These are phyloP conservation scores for Rosa persica DNA, from an alignment of 306 rosid genomes.

Conservation along the genomic window DNA sequence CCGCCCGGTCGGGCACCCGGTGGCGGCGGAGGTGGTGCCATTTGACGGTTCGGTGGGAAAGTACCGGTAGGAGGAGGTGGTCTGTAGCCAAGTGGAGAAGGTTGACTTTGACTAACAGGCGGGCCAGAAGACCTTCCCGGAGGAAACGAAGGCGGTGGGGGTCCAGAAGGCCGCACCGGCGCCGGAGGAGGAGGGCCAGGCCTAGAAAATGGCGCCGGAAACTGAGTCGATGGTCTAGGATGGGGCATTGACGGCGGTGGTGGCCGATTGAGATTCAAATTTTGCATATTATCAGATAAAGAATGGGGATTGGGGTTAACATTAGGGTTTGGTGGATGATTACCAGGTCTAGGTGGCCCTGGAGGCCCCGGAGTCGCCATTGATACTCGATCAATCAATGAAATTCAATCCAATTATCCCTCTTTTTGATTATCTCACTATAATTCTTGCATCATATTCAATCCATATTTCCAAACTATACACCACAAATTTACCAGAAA, in stretches of 20 bases:
- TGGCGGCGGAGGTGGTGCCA: slow-evolving; percentile 22
- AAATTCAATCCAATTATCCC: slow-evolving; percentile 1
- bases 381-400: slow-evolving; percentile 24
- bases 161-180: slow-evolving; percentile 51
- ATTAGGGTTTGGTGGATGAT: slow-evolving; percentile 49
- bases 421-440: too few relatives aligned
- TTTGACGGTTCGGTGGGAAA: slow-evolving; percentile 44
- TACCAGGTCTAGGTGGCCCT: slow-evolving; percentile 78
- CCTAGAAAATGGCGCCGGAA: slow-evolving; percentile 55
- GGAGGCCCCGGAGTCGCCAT: slow-evolving; percentile 91
- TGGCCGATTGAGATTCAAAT: slow-evolving; percentile 66
- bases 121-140: slow-evolving; percentile 45
- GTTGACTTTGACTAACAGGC: slow-evolving; percentile 41
- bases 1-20: slow-evolving; percentile 22
- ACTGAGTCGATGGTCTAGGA: slow-evolving; percentile 56
- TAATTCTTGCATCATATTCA: too few relatives aligned
- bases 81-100: slow-evolving; percentile 41
- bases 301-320: slow-evolving; percentile 47
- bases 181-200: slow-evolving; percentile 73
- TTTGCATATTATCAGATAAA: slow-evolving; percentile 55
- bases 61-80: slow-evolving; percentile 54
- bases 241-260: slow-evolving; percentile 53
- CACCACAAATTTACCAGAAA: too few relatives aligned
- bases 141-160: slow-evolving; percentile 34
- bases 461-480: too few relatives aligned